These are phyloP conservation scores for Malania oleifera DNA, from an alignment of 164 flowering plant genomes.

Conservation along the genomic window DNA sequence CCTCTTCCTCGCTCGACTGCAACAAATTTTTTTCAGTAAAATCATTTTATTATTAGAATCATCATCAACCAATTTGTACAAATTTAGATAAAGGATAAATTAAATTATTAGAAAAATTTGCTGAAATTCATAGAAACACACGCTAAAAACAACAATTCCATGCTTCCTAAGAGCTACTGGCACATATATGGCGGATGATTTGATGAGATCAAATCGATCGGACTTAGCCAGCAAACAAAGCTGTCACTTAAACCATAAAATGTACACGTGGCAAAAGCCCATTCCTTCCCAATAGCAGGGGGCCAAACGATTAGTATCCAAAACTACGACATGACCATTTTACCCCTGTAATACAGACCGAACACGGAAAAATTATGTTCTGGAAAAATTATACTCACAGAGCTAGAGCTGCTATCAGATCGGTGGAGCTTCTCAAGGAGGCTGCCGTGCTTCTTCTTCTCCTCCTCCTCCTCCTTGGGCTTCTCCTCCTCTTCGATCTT, in stretches of 20 bases:
- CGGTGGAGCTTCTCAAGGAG: slow-evolving; percentile 59
- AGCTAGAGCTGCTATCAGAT: slow-evolving; percentile 62
- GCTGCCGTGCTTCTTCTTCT: slow-evolving; percentile 37
- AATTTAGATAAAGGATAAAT: not conserved
- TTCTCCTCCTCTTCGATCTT: slow-evolving; percentile 18
- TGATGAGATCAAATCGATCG: no score
- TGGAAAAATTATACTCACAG: slow-evolving; percentile 50
- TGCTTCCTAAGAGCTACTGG: no score
- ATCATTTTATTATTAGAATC: no score
- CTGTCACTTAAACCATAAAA: not conserved
- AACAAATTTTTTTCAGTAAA: not conserved
- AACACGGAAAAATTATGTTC: not conserved
- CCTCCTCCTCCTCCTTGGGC: slow-evolving; percentile 19
- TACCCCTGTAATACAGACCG: no score
- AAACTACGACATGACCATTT: not conserved
- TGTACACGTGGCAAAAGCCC: not conserved
- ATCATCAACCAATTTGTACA: not conserved
- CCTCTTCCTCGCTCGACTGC: slow-evolving; percentile 73
- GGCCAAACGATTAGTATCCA: not conserved
- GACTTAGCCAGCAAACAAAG: not conserved
- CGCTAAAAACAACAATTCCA: no score
- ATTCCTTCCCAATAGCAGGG: not conserved
- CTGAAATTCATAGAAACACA: no score
- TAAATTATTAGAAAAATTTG: no score
- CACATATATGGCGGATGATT: no score